Evolutionary conservation across 768 basidiomycete species (phyloP), one percentile per base, ranked within the genome.

Genomic region (Sistotremastrum suecicum): DNA sequence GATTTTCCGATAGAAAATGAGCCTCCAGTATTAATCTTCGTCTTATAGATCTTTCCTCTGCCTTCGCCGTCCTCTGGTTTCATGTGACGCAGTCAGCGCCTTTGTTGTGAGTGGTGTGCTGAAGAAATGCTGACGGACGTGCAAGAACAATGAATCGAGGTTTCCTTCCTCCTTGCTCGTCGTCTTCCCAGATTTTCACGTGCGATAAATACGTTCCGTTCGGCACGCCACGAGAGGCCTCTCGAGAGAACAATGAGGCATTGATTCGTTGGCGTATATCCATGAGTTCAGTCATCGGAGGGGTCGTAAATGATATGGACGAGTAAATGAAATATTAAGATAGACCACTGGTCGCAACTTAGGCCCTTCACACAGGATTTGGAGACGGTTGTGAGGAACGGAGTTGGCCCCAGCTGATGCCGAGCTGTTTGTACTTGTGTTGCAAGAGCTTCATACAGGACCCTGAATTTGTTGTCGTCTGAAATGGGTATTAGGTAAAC

Each of bases 1-100:
- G 94, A 89, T 68, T 99, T 99, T 5, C 95, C 95, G 41, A 98
- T 88, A 5, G 90, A 95, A 63, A 94, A 98, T 0, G 88, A 75
- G 34, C 86, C 83, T 58, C 97, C 98, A 38, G 82, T 80, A 59
- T 99, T 98, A 52, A 88, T 67, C 65, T 98, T 98, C 1, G 92
- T 90, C 65, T 99, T 99, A 74, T 99, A 92, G 12, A 99, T 75
- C 60, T 80, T 77, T 1, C 80, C 80, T 41, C 68, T 63, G 29
- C 78, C 76, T 52, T 74, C 74, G 49, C 59, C 65, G 3, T 78
- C 67, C 66, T 79, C 83, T 84, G 39, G 8, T 31, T 2, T 7
- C 11, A 30, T 28, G 30, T 11, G 35, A 41, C 28, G 28, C 29
- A 38, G 7, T 12, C 45, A 31, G 37, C 3, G 12, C n/a, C n/a